Conservation (phyloP, 805 yeast genomes). For the Clavispora carvajalis region DNA sequence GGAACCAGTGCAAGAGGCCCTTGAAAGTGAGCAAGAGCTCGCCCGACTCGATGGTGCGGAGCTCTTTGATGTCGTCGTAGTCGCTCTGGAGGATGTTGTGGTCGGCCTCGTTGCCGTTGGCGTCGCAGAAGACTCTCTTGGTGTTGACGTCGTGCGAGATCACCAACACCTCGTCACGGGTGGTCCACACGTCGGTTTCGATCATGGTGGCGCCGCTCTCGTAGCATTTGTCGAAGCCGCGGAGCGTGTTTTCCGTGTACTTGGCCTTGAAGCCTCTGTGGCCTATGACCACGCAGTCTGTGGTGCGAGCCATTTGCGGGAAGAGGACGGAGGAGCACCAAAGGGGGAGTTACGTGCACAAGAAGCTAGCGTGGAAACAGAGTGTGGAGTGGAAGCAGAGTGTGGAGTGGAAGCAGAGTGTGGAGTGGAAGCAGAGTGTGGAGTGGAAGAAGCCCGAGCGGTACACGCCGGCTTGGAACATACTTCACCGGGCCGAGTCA, state of each 20-base stretch:
- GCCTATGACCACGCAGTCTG: slow-evolving; percentile 25
- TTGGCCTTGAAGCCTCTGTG: slow-evolving; percentile 41
- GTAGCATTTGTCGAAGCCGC: slow-evolving; percentile 33
- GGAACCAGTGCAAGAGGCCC: slow-evolving; percentile 31
- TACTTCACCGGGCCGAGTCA: too few species aligned
- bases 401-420: too few species aligned
- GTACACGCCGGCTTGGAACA: too few species aligned
- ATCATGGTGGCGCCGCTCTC: slow-evolving; percentile 33
- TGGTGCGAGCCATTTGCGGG: slow-evolving; percentile 3
- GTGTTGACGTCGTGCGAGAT: slow-evolving; percentile 38
- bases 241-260: slow-evolving; percentile 35
- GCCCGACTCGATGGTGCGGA: slow-evolving; percentile 27
- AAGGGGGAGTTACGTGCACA: too few species aligned
- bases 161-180: slow-evolving; percentile 32
- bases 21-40: slow-evolving; percentile 29
- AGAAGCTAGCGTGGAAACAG: too few species aligned
- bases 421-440: too few species aligned
- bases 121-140: slow-evolving; percentile 31
- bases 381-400: too few species aligned
- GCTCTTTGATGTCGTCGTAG: slow-evolving; percentile 20
- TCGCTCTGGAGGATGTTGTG: slow-evolving; percentile 28
- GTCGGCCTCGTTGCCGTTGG: slow-evolving; percentile 30
- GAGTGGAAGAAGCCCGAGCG: too few species aligned
- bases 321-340: too few species aligned
- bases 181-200: slow-evolving; percentile 41